These are phyloP conservation scores for Fusarium devonianum DNA, from an alignment of 2,329 filamentous ascomycete genomes.

Conservation along the genomic window DNA sequence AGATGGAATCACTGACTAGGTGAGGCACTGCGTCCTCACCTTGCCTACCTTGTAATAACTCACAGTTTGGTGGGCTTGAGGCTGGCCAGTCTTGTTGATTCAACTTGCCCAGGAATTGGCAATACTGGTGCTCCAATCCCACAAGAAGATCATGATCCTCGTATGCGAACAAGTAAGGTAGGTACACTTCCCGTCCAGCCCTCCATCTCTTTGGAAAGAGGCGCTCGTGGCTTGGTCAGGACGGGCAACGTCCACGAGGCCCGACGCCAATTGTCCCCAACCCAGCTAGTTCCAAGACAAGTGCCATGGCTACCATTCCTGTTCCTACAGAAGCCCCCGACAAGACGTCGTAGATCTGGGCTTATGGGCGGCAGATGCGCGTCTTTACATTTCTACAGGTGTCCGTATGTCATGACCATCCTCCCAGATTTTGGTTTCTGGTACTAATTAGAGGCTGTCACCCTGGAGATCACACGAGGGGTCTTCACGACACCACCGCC, in stretches of 20 bases:
- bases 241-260: conserved; percentile 35
- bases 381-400: conserved; percentile 31
- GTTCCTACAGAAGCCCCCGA: conserved; percentile 33
- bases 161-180: conserved; percentile 35
- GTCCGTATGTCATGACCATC: conserved; percentile 25
- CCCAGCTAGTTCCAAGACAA: conserved; percentile 29
- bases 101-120: conserved; percentile 10
- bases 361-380: conserved; percentile 39
- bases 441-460: conserved; percentile 2
- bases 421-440: conserved; percentile 24
- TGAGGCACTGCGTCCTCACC: conserved; percentile 22
- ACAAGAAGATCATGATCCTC: conserved; percentile 12
- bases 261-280: conserved; percentile 33
- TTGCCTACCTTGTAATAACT: conserved; percentile 13
- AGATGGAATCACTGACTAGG: conserved; percentile 20
- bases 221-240: conserved; percentile 37
- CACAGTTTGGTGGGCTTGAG: conserved; percentile 8
- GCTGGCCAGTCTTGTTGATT: conserved; percentile 13
- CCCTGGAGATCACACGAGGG: conserved; percentile 24
- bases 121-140: conserved; percentile 11
- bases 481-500: conserved; percentile 18
- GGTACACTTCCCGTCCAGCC: conserved; percentile 29
- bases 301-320: conserved; percentile 25
- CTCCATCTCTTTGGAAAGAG: conserved; percentile 17
- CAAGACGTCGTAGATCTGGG: conserved; percentile 25